phyloP scores from a whole-genome alignment of 2,329 filamentous ascomycete genomes.

The Madurella fahalii region DNA sequence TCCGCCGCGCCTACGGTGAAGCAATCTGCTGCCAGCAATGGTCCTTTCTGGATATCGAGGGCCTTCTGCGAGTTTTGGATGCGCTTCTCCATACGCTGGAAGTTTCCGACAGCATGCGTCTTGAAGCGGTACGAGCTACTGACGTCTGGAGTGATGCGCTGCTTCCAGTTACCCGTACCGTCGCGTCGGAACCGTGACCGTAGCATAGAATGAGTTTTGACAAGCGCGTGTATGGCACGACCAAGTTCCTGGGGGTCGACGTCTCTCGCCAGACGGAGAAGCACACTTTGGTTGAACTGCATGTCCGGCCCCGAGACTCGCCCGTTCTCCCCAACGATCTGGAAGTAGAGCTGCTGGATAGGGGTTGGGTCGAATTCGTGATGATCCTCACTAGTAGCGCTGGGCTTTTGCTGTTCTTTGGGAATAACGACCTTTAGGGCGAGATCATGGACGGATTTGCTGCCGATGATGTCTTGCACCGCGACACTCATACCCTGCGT shows the following conservation, averaged over 20 bases:
- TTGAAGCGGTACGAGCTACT: slow-evolving; percentile 24
- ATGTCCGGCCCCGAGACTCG: slow-evolving; percentile 12
- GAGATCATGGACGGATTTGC: slow-evolving; percentile 30
- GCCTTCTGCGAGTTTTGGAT: slow-evolving; percentile 19
- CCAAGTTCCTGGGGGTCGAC: slow-evolving; percentile 15
- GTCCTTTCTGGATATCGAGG: slow-evolving; percentile 24
- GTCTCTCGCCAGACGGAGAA: slow-evolving; percentile 32
- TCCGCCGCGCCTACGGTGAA: slow-evolving; percentile 11
- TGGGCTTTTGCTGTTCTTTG: neutral
- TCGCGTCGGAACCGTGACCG: slow-evolving; percentile 32
- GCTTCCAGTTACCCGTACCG: slow-evolving; percentile 25
- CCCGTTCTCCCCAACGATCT: slow-evolving; percentile 20
- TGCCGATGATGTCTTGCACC: slow-evolving; percentile 32
- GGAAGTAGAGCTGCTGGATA: slow-evolving; percentile 43
- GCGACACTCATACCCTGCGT: slow-evolving; percentile 29
- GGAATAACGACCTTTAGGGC: slow-evolving; percentile 15
- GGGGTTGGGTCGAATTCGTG: slow-evolving; percentile 40
- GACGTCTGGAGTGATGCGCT: slow-evolving; percentile 24
- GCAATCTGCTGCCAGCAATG: slow-evolving; percentile 25
- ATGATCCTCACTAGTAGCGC: slow-evolving; percentile 22
- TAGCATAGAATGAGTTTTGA: slow-evolving; percentile 35
- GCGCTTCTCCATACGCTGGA: slow-evolving; percentile 20
- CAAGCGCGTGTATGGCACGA: slow-evolving; percentile 26
- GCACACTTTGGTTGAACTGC: slow-evolving; percentile 44
- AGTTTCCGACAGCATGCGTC: slow-evolving; percentile 17